Evolutionary conservation across 306 rosid genomes (phyloP).

Genomic region (Malus asiatica): DNA sequence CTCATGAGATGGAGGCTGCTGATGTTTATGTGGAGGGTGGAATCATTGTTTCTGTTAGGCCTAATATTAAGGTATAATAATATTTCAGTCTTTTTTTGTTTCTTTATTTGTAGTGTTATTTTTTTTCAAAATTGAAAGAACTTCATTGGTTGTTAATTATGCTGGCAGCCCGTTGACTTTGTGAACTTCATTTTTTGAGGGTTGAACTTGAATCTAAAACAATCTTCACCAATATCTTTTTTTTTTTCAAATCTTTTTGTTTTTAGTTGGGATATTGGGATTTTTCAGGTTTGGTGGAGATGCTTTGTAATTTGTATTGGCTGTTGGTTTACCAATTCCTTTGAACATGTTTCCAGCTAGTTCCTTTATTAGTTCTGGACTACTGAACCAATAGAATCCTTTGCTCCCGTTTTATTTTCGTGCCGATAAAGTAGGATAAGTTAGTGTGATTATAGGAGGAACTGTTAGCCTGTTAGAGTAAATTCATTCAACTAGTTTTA

Average conservation of each 20-base stretch:
- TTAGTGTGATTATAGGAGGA: background rate
- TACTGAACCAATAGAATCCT: background rate
- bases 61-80: conserved; percentile 43
- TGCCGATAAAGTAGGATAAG: background rate
- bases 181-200: too few relatives aligned
- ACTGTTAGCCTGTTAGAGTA: background rate
- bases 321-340: background rate
- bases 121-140: background rate
- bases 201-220: background rate
- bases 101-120: background rate
- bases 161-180: background rate
- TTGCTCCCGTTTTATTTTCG: background rate
- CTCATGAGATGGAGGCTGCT: conserved; percentile 65
- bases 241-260: background rate
- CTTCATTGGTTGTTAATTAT: background rate
- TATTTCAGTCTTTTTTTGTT: background rate
- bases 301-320: background rate
- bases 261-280: background rate
- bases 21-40: conserved; percentile 86
- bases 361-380: background rate
- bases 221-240: background rate
- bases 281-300: background rate
- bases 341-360: background rate
- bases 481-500: background rate
- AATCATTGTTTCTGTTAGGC: conserved; percentile 60